Evolutionary conservation across 495 filamentous ascomycete species (phyloP), one percentile per base, ranked within the genome.

Genomic region (Podospora sp.): DNA sequence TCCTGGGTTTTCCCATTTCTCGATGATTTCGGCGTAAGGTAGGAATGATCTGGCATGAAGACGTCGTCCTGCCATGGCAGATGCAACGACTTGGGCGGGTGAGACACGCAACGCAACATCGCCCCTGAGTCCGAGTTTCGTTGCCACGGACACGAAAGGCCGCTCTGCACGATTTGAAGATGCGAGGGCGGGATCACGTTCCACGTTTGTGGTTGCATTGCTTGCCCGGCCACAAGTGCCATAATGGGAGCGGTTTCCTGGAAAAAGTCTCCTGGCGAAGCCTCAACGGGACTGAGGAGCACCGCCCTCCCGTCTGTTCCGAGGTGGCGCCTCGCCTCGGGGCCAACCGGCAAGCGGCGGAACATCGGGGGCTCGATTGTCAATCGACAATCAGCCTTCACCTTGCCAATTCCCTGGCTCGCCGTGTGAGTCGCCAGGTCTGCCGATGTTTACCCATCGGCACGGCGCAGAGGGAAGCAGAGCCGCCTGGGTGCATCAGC

Each of bases 371-470:
- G 27, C 27, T 21, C 33, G 40, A 46, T 46, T 11, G 40, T 46
- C 40, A 46, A 11, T 33, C 9, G 56, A 11, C 26, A n/a, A 26
- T 35, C 56, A 33, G 26, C 57, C 53, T 25, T 65, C 59, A 61
- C 60, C 60, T 59, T 24, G 59, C 16, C 6, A 58, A 40, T 29
- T 46, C 36, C 50, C 46, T 24, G 61, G 40, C 40, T n/a, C 46
- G n/a, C 49, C 36, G 49, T 74, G 72, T 74, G 72, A 74, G 40
- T 74, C 72, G 72, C 63, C 64, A 67, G 63, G 16, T 50, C 55
- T 50, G 14, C 72, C 72, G 72, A 71, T 22, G 72, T 60, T 74
- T 71, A 70, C 61, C 72, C 72, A 64, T 53, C 46, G 66, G 66
- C 61, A 59, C 60, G 51, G 55, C 60, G 63, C n/a, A 33, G 33